phyloP scores from a whole-genome alignment of 768 basidiomycete genomes.

The Suillus lakei region DNA sequence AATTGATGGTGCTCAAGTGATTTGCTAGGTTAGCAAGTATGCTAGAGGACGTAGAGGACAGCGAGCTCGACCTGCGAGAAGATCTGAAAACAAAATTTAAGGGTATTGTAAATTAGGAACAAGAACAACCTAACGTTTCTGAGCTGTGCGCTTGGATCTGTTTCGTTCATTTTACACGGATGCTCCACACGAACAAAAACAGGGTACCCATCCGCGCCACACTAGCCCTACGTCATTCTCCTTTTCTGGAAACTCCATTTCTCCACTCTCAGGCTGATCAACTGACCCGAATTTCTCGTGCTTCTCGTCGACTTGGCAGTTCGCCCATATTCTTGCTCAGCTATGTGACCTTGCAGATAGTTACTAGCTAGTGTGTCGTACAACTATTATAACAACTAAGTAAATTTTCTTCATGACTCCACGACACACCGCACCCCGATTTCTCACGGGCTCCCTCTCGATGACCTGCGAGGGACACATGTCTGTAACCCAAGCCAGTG shows the following conservation, averaged over 20 bases:
- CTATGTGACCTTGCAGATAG: background rate
- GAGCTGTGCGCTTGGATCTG: conserved; percentile 10
- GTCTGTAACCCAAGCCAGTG: background rate
- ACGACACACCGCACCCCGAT: background rate
- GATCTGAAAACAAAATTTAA: background rate
- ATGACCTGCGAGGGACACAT: background rate
- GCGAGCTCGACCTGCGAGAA: conserved; percentile 14
- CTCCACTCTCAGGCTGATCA: background rate
- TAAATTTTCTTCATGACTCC: background rate
- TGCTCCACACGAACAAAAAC: conserved; percentile 40
- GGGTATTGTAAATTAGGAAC: conserved; percentile 8
- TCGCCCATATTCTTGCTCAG: background rate
- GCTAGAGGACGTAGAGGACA: background rate
- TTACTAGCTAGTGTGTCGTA: background rate
- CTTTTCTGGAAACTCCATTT: conserved; percentile 13
- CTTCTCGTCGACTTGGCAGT: conserved; percentile 7
- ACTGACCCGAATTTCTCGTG: background rate
- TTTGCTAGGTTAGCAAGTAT: background rate
- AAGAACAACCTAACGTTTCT: background rate
- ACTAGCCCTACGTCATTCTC: conserved; percentile 33
- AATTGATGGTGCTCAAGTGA: conserved; percentile 6
- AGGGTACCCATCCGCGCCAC: conserved; percentile 39
- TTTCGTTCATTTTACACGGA: conserved; percentile 32
- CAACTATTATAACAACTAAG: background rate
- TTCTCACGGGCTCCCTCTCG: background rate